These are phyloP conservation scores for Blastobotrys capitulatus DNA, from an alignment of 1,139 yeast species.

Conservation along the genomic window DNA sequence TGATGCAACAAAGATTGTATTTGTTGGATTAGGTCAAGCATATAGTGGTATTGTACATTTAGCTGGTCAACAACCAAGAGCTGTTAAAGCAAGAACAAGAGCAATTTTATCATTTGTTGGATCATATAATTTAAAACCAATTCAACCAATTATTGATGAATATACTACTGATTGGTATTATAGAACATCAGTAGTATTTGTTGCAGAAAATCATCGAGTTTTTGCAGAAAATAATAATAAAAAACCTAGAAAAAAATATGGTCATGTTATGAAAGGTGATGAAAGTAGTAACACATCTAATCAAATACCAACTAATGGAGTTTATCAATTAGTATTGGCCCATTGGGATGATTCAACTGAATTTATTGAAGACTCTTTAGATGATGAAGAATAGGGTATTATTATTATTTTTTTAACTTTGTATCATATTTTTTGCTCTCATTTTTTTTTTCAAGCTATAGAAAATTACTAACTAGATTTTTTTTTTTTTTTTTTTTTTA, in stretches of 20 bases:
- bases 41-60: conserved; percentile 83
- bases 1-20: conserved; percentile 62
- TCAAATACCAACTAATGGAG: conserved; percentile 48
- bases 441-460: too few relatives aligned
- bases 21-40: conserved; percentile 88
- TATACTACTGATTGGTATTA: conserved; percentile 88
- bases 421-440: too few relatives aligned
- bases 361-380: conserved; percentile 71
- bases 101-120: conserved; percentile 64
- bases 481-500: too few relatives aligned
- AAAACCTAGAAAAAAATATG: conserved; percentile 83
- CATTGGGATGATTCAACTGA: conserved; percentile 82
- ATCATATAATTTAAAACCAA: conserved; percentile 59
- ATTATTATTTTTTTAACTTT: too few relatives aligned
- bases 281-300: neutral
- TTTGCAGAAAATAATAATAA: conserved; percentile 62
- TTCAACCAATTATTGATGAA: conserved; percentile 85
- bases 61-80: conserved; percentile 76
- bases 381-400: conserved; percentile 26
- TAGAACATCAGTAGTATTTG: conserved; percentile 76
- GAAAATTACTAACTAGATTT: too few relatives aligned
- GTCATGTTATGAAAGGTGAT: conserved; percentile 70
- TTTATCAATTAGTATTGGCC: conserved; percentile 73
- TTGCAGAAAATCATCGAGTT: conserved; percentile 67
- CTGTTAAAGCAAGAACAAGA: conserved; percentile 56